Evolutionary conservation across 805 yeast genomes (phyloP).

Genomic region (Candida koratica): DNA sequence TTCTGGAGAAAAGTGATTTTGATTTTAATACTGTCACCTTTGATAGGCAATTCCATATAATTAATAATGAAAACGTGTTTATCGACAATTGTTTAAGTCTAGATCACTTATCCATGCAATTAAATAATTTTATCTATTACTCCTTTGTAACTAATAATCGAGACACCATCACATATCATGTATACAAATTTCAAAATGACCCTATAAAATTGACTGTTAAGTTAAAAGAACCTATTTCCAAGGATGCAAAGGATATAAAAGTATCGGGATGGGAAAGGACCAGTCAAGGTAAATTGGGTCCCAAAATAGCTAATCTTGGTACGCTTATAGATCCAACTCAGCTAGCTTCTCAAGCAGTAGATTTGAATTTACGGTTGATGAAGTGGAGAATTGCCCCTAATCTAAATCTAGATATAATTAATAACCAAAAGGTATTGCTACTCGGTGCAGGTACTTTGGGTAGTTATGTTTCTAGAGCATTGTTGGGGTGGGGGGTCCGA

Average conservation of each 20-base stretch:
- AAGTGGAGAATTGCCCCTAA: slow-evolving; percentile 93
- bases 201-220: slow-evolving; percentile 19
- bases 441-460: slow-evolving; percentile 98
- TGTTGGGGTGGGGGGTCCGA: slow-evolving; percentile 93
- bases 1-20: background rate
- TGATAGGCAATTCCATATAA: slow-evolving; percentile 36
- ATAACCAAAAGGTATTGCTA: slow-evolving; percentile 59
- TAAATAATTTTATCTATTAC: slow-evolving; percentile 56
- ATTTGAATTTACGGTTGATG: slow-evolving; percentile 86
- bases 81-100: slow-evolving; percentile 30
- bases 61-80: slow-evolving; percentile 23
- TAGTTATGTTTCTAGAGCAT: slow-evolving; percentile 78
- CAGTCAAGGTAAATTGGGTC: slow-evolving; percentile 64
- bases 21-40: background rate
- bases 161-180: slow-evolving; percentile 18
- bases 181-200: slow-evolving; percentile 21
- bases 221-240: slow-evolving; percentile 10
- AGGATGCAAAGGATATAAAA: slow-evolving; percentile 19
- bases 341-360: slow-evolving; percentile 88
- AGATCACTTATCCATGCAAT: slow-evolving; percentile 45
- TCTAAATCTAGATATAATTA: slow-evolving; percentile 63
- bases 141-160: slow-evolving; percentile 29
- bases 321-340: slow-evolving; percentile 74
- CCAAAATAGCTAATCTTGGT: slow-evolving; percentile 80
- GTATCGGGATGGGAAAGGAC: slow-evolving; percentile 92